Percentiles rank a stretch among this genome's conserved stretches.
Conservation (phyloP, 306 rosid genomes). For the Adenanthera pavonina region DNA sequence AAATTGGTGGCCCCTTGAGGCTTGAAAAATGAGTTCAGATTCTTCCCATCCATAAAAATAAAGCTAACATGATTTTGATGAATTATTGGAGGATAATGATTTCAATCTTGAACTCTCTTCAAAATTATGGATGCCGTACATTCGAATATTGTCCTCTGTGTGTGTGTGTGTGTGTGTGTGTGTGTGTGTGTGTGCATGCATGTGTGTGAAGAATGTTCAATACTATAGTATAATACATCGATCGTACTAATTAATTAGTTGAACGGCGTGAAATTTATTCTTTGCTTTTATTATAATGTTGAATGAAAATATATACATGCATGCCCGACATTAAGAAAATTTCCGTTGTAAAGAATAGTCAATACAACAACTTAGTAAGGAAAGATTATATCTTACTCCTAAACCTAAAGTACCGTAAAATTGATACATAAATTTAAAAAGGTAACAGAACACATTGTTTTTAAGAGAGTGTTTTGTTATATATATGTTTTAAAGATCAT, state of each 20-base stretch:
- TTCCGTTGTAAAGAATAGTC: not conserved
- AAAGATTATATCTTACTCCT: not conserved
- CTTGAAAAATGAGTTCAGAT: not conserved
- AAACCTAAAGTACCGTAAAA: not conserved
- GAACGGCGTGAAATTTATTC: constrained; percentile 3
- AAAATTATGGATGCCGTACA: not conserved
- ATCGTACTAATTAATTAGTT: not conserved
- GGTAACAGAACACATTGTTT: not conserved
- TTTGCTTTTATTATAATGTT: not conserved
- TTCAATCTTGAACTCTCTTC: not conserved
- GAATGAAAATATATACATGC: too few species aligned
- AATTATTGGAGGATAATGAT: constrained; percentile 3
- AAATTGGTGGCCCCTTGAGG: not conserved
- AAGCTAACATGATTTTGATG: not conserved
- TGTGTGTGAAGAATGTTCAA: not conserved
- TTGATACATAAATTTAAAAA: not conserved
- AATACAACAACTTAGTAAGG: too few species aligned
- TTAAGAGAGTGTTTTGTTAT: not conserved
- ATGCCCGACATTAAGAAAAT: not conserved
- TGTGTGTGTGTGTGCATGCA: not conserved
- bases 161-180: not conserved
- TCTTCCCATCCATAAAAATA: not conserved
- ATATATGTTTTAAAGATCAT: not conserved
- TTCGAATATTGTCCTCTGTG: not conserved
- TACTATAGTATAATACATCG: not conserved